Percentiles rank a stretch among this genome's conserved stretches.
phyloP scores from a whole-genome alignment of 148 eudicot species.

The Vaccinium myrtillus region DNA sequence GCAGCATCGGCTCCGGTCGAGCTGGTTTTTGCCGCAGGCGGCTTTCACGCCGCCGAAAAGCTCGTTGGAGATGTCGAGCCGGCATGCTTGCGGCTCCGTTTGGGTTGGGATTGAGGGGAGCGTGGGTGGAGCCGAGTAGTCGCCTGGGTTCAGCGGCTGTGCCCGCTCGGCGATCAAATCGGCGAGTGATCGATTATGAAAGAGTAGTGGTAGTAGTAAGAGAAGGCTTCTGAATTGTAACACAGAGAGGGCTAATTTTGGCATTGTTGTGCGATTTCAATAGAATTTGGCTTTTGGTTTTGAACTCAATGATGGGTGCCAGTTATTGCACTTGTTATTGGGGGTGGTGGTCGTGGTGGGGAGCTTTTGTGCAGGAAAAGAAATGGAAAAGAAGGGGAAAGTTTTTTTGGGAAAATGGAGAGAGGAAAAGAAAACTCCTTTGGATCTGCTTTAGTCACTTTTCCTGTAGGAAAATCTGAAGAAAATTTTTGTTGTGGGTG shows the following conservation, averaged over 20 bases:
- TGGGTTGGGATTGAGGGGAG: slow-evolving; percentile 85
- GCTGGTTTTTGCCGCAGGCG: slow-evolving; percentile 54
- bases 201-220: neutral
- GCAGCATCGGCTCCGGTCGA: slow-evolving; percentile 86
- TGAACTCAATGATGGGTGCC: neutral
- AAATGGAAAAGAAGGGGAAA: neutral
- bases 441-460: neutral
- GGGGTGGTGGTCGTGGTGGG: neutral
- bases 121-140: slow-evolving; percentile 49
- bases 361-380: neutral
- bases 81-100: slow-evolving; percentile 53
- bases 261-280: neutral
- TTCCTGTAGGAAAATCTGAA: neutral
- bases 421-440: neutral
- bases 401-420: neutral
- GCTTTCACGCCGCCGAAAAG: slow-evolving; percentile 89
- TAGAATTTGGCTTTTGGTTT: neutral
- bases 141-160: slow-evolving; percentile 54
- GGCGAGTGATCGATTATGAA: slow-evolving; percentile 22
- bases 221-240: neutral
- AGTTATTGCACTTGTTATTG: neutral
- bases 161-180: slow-evolving; percentile 62
- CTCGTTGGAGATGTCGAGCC: slow-evolving; percentile 74
- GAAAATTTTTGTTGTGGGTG: neutral
- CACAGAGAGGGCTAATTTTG: neutral